Base-by-base conservation (phyloP, 2,329 filamentous ascomycete species). In the Arthroderma sp. region DNA sequence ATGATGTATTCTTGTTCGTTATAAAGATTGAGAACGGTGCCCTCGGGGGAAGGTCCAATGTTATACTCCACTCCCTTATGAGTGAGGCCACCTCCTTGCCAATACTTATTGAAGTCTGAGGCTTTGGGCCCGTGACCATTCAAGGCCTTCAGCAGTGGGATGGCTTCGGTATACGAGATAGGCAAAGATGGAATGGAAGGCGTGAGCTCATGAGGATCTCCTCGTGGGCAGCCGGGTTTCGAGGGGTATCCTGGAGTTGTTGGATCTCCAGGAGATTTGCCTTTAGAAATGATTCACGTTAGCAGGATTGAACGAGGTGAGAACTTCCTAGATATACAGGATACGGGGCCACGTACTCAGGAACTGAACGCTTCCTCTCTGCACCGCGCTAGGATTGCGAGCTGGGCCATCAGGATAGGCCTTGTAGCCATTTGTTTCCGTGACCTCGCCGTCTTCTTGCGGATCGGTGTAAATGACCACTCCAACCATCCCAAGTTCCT, bases 201-300 rank as follows among this genome's bases (percentile, higher is more conserved):
- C 30, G 82, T 91, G 5, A 75, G 74, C 29, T 75, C 70, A 15
- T 85, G 72, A 0, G 81, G 77, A 5, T 85, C 77, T 47, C 78
- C 71, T 27, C 89, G 81, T 32, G 85, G 84, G 27, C 73, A 83
- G n/a, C 83, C 89, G 4, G 88, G 89, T 61, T 89, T 89, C 0
- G 87, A 94, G 5, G 89, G 84, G 57, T 94, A 95, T 7, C 91
- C 91, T 11, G 87, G 86, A 0, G 91, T 96, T 0, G 91, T 94
- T 40, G 89, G 89, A 57, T 96, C 78, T 44, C 78, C 78, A 15
- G 77, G 76, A 38, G 71, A 69, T 34, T 76, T 67, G 51, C 73
- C 75, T 77, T 47, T 32, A 40, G 38, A 42, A 30, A 52, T 45
- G 33, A 9, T n/a, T 44, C 52, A 43, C 30, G 8, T 8, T 38